These are phyloP conservation scores for Spiromastix sp. DNA, from an alignment of 2,329 filamentous ascomycete species.

Conservation along the genomic window DNA sequence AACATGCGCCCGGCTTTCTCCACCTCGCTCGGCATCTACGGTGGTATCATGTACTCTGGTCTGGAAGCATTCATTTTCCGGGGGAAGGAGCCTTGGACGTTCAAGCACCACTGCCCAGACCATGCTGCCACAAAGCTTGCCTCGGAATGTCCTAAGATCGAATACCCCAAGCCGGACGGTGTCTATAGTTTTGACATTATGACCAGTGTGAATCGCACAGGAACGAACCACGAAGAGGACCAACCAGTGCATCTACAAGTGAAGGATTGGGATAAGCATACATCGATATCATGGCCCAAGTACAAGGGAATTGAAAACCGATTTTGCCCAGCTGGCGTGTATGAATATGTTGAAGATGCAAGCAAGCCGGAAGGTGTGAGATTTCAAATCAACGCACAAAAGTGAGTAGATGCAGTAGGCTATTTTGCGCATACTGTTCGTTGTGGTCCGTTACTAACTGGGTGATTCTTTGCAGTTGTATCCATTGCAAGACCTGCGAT, in stretches of 20 bases:
- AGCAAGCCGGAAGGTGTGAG: slow-evolving; percentile 77
- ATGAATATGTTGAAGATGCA: slow-evolving; percentile 93
- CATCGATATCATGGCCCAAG: slow-evolving; percentile 67
- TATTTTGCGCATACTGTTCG: slow-evolving; percentile 5
- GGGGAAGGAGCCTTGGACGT: slow-evolving; percentile 80
- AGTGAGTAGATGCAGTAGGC: no score
- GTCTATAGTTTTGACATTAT: slow-evolving; percentile 93
- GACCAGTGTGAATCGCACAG: slow-evolving; percentile 87
- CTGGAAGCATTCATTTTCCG: slow-evolving; percentile 81
- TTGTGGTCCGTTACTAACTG: no score
- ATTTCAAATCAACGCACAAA: slow-evolving; percentile 96
- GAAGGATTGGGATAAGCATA: slow-evolving; percentile 87
- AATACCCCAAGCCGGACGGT: slow-evolving; percentile 93
- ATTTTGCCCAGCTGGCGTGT: slow-evolving; percentile 95
- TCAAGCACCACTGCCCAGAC: slow-evolving; percentile 74
- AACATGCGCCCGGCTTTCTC: slow-evolving; percentile 98
- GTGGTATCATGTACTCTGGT: slow-evolving; percentile 85
- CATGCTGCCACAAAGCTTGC: slow-evolving; percentile 69
- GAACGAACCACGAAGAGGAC: slow-evolving; percentile 97
- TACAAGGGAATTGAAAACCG: slow-evolving; percentile 92
- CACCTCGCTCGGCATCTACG: slow-evolving; percentile 73
- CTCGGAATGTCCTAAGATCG: slow-evolving; percentile 74
- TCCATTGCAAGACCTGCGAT: slow-evolving; percentile 99
- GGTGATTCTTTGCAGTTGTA: no score
- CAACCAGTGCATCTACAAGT: slow-evolving; percentile 95